Percentiles rank a stretch among this genome's conserved stretches.
phyloP scores from a whole-genome alignment of 441 rosid genomes.

The Rhodomyrtus psidioides region DNA sequence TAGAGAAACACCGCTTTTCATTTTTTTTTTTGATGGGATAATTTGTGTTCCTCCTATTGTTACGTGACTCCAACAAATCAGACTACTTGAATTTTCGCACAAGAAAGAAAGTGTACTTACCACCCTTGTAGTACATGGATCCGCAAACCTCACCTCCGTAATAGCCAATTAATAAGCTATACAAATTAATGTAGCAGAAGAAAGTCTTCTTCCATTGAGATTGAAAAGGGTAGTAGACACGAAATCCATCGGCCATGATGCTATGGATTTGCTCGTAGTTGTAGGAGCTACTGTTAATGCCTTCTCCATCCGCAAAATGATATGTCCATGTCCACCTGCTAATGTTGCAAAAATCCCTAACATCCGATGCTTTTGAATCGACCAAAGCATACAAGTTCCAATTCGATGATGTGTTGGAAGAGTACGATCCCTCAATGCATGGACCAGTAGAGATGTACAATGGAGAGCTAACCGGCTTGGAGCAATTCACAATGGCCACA shows the following conservation, averaged over 20 bases:
- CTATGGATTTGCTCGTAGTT: neutral
- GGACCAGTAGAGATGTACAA: rapidly evolving
- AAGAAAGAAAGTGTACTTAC: neutral
- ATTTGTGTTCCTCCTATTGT: too few species aligned
- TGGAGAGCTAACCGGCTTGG: neutral
- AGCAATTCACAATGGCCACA: neutral
- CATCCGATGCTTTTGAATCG: neutral
- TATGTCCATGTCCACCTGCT: neutral
- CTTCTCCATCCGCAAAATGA: too few species aligned
- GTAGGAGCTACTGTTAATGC: neutral
- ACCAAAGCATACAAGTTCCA: neutral
- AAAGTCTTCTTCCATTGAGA: neutral
- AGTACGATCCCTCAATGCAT: neutral
- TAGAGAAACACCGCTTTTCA: too few species aligned
- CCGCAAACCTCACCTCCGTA: neutral
- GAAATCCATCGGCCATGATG: neutral
- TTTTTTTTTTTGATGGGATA: too few species aligned
- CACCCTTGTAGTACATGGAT: neutral
- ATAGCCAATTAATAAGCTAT: too few species aligned
- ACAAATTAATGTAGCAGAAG: neutral
- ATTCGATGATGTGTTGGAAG: neutral
- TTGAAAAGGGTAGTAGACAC: too few species aligned
- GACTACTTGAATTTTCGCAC: too few species aligned
- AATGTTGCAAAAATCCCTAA: neutral
- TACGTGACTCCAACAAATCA: too few species aligned